Conservation (phyloP, 768 basidiomycete genomes). For the Arthromyces matolae region DNA sequence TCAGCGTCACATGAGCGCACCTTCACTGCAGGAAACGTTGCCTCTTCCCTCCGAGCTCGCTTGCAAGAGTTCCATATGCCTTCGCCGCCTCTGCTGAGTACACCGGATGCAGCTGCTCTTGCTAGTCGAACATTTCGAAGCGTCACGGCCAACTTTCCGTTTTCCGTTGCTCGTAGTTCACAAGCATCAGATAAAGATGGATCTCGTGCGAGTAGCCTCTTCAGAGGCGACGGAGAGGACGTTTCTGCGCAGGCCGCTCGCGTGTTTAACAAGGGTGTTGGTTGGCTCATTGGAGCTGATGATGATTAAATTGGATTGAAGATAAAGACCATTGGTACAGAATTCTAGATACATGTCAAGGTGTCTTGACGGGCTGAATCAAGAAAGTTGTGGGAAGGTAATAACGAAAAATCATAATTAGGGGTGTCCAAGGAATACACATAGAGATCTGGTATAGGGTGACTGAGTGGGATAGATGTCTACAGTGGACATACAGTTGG, state of each 20-base stretch:
- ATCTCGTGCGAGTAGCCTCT: slow-evolving; percentile 38
- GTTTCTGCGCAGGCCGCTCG: slow-evolving; percentile 73
- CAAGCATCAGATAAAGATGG: slow-evolving; percentile 40
- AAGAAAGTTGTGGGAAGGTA: too few relatives aligned
- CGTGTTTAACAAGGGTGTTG: slow-evolving; percentile 85
- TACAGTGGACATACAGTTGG: too few relatives aligned
- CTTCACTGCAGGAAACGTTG: slow-evolving; percentile 30
- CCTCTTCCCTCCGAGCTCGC: slow-evolving; percentile 54
- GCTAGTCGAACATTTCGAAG: slow-evolving; percentile 76
- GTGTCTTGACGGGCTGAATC: not conserved
- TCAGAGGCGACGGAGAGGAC: slow-evolving; percentile 50
- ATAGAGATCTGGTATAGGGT: slow-evolving; percentile 15
- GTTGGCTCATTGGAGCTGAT: slow-evolving; percentile 93
- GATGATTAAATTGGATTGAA: slow-evolving; percentile 29
- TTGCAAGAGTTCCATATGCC: slow-evolving; percentile 69
- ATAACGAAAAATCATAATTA: too few relatives aligned
- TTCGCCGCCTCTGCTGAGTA: slow-evolving; percentile 61
- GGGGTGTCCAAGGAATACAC: too few relatives aligned
- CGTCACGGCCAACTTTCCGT: slow-evolving; percentile 74
- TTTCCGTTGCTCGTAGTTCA: slow-evolving; percentile 47
- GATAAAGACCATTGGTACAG: not conserved
- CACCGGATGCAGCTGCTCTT: slow-evolving; percentile 77
- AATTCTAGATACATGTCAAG: too few relatives aligned
- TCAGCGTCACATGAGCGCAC: slow-evolving; percentile 12
- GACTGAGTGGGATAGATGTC: slow-evolving; percentile 15